A percentile compares a stretch with the other conserved stretches of the same genome.
Evolutionary conservation across 805 yeast species (phyloP).

Genomic region (Alloascoidea hylecoeti): DNA sequence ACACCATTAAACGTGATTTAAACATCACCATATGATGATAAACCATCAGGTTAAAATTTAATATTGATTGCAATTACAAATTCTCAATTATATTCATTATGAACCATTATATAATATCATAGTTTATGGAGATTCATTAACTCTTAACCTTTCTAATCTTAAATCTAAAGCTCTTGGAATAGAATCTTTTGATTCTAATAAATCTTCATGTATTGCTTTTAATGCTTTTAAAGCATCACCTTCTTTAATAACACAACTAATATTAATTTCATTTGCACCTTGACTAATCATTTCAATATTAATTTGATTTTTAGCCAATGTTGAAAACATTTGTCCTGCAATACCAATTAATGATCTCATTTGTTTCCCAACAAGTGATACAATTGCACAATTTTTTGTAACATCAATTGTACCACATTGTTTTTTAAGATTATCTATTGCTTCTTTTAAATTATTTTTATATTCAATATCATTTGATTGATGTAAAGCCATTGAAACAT

Average conservation of each 20-base stretch:
- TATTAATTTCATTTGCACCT: constrained; percentile 96
- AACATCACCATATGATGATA: no score
- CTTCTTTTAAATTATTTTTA: constrained; percentile 44
- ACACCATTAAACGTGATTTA: no score
- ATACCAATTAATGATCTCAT: constrained; percentile 95
- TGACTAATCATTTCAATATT: constrained; percentile 97
- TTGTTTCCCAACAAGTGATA: constrained; percentile 90
- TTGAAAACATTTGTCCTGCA: constrained; percentile 94
- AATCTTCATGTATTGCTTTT: constrained; percentile 66
- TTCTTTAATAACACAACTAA: constrained; percentile 86
- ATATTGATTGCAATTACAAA: no score
- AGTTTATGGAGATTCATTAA: no score
- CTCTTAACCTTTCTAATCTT: no score
- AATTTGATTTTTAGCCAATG: constrained; percentile 80
- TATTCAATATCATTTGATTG: constrained; percentile 19
- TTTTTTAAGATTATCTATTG: constrained; percentile 62
- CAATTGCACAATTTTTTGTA: constrained; percentile 76
- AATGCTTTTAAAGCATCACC: constrained; percentile 75
- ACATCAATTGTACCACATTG: constrained; percentile 78
- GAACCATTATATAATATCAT: no score
- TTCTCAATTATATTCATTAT: no score
- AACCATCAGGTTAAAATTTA: no score
- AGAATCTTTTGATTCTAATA: constrained; percentile 24
- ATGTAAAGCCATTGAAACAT: constrained; percentile 95
- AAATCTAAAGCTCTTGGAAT: no score